These are phyloP conservation scores for Fremontodendron californicum DNA, from an alignment of 345 rosid genomes.

Conservation along the genomic window DNA sequence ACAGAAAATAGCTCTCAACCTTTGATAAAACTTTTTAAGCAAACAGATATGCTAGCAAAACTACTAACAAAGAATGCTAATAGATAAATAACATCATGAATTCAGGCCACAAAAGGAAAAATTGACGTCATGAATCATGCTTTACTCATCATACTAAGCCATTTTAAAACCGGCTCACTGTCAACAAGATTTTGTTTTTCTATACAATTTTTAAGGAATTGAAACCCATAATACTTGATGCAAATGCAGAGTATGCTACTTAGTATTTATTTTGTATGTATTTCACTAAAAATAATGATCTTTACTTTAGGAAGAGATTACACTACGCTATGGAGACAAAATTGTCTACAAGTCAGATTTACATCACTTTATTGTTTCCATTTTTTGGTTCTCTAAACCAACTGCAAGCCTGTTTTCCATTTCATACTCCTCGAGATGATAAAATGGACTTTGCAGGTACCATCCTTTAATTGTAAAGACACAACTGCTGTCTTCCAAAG, in stretches of 20 bases:
- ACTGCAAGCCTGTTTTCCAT: background rate
- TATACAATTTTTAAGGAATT: background rate
- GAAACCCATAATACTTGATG: background rate
- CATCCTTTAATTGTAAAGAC: background rate
- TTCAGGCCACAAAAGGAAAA: background rate
- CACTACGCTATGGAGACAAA: background rate
- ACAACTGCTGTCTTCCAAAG: background rate
- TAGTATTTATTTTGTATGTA: background rate
- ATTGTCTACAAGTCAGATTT: background rate
- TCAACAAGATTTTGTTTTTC: background rate
- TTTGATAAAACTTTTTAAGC: background rate
- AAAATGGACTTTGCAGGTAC: background rate
- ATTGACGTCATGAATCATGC: background rate
- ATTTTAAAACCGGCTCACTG: background rate
- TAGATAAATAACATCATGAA: background rate
- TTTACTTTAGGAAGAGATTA: background rate
- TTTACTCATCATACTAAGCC: background rate
- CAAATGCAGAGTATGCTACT: background rate
- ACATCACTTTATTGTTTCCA: background rate
- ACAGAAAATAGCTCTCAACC: background rate
- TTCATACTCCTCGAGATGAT: background rate
- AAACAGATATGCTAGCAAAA: background rate
- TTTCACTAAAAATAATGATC: background rate
- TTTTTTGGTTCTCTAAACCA: background rate
- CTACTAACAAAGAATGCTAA: background rate